These are phyloP conservation scores for Drosera spatulata DNA, from an alignment of 179 eudicot species.

Conservation along the genomic window DNA sequence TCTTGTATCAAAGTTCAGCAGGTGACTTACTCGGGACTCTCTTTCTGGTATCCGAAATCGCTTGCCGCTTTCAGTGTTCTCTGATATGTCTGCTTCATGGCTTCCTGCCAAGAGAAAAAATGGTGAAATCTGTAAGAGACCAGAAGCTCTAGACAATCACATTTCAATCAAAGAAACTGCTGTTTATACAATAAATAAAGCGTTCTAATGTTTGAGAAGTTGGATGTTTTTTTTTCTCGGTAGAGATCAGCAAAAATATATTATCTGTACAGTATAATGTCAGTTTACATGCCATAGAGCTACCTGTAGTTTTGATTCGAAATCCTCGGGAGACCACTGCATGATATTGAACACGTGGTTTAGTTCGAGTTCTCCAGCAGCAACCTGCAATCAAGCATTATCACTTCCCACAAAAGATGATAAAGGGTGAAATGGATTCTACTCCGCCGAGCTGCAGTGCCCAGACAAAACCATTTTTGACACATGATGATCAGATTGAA, in stretches of 20 bases:
- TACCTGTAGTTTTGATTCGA: constrained; percentile 92
- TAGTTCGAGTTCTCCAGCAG: constrained; percentile 95
- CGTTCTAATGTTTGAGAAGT: too few relatives aligned
- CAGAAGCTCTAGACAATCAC: too few relatives aligned
- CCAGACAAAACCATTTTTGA: too few relatives aligned
- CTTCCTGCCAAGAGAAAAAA: constrained; percentile 49
- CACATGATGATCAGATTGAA: too few relatives aligned
- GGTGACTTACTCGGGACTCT: constrained; percentile 85
- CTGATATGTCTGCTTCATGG: constrained; percentile 92
- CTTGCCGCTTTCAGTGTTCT: constrained; percentile 76
- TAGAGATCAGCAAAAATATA: too few relatives aligned
- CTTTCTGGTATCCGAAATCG: constrained; percentile 87
- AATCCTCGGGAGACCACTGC: constrained; percentile 91
- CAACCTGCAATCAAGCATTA: constrained; percentile 52
- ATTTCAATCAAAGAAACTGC: too few relatives aligned
- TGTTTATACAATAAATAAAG: too few relatives aligned
- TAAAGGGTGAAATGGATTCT: too few relatives aligned
- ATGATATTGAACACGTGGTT: constrained; percentile 54
- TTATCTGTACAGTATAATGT: too few relatives aligned
- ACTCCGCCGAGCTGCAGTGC: too few relatives aligned
- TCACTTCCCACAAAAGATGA: constrained; percentile 1
- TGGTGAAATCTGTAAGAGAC: background rate
- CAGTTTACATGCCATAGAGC: too few relatives aligned
- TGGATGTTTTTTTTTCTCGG: too few relatives aligned
- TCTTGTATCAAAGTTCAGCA: background rate